Evolutionary conservation across 1,139 yeast species (phyloP).

Genomic region (Pichia sp.): DNA sequence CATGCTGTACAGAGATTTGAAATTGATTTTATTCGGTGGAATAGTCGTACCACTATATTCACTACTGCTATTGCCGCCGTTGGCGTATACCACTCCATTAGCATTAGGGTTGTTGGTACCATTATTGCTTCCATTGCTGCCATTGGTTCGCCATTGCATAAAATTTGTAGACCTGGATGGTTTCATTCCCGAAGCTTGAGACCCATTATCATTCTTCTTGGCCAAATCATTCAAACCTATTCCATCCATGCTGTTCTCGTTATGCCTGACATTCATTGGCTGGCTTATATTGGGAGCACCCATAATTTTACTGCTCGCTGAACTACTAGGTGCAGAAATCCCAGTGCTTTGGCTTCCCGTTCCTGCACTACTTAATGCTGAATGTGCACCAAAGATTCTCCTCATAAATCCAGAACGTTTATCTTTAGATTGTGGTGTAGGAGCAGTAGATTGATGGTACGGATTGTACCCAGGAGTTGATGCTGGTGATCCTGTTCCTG

Average conservation of each 20-base stretch:
- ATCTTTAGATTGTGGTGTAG: conserved; percentile 11
- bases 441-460: conserved; percentile 2
- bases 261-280: conserved; percentile 30
- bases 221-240: neutral
- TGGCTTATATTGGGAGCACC: conserved; percentile 24
- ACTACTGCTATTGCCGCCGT: neutral
- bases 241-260: conserved; percentile 16
- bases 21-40: neutral
- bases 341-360: conserved; percentile 9
- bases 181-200: conserved; percentile 13
- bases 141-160: conserved; percentile 31
- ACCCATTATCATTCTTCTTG: neutral
- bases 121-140: conserved; percentile 1
- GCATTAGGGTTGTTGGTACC: neutral
- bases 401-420: conserved; percentile 28
- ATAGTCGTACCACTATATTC: neutral
- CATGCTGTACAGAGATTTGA: conserved; percentile 36
- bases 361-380: neutral
- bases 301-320: conserved; percentile 11
- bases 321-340: neutral
- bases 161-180: conserved; percentile 46
- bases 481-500: conserved; percentile 8
- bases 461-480: conserved; percentile 7
- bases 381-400: conserved; percentile 27
- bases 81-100: neutral